Percentiles rank a stretch among this genome's conserved stretches.
These are phyloP conservation scores for Talaromyces amestolkiae DNA, from an alignment of 2,329 filamentous ascomycete species.

Conservation along the genomic window DNA sequence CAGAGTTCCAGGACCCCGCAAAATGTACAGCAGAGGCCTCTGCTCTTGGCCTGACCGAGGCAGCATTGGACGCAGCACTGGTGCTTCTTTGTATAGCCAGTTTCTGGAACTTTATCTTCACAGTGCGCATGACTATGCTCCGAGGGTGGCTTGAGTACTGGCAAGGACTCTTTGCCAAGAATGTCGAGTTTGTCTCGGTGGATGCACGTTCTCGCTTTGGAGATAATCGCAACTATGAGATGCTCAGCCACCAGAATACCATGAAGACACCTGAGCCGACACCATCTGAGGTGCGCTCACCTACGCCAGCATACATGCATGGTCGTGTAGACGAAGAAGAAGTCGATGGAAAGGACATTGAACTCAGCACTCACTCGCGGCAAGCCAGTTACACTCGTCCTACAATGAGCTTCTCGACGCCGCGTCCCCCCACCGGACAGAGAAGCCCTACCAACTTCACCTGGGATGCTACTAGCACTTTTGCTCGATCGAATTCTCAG, in stretches of 20 bases:
- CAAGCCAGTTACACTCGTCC: constrained; percentile 11
- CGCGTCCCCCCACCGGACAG: constrained; percentile 13
- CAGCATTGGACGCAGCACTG: constrained; percentile 76
- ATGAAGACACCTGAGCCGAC: constrained; percentile 35
- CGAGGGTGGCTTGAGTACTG: constrained; percentile 74
- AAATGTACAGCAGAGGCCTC: constrained; percentile 63
- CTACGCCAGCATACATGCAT: constrained; percentile 11
- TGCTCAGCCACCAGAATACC: constrained; percentile 52
- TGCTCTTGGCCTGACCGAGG: constrained; percentile 67
- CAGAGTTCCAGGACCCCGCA: constrained; percentile 58
- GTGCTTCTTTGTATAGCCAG: constrained; percentile 82
- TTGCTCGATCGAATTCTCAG: constrained; percentile 20
- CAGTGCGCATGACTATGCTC: constrained; percentile 81
- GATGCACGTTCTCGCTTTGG: constrained; percentile 67
- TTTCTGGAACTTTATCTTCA: constrained; percentile 77
- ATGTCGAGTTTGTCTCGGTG: constrained; percentile 81
- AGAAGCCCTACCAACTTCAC: constrained; percentile 1
- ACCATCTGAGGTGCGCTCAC: constrained; percentile 28
- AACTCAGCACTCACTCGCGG: constrained; percentile 9
- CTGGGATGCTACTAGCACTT: constrained; percentile 18
- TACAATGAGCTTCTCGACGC: constrained; percentile 19
- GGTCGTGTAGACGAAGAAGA: background rate
- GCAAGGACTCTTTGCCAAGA: constrained; percentile 46
- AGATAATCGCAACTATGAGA: constrained; percentile 73
- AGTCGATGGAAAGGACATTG: constrained; percentile 1